Evolutionary conservation across 805 yeast genomes (phyloP).

Genomic region (Saccharomyces eubayanus): DNA sequence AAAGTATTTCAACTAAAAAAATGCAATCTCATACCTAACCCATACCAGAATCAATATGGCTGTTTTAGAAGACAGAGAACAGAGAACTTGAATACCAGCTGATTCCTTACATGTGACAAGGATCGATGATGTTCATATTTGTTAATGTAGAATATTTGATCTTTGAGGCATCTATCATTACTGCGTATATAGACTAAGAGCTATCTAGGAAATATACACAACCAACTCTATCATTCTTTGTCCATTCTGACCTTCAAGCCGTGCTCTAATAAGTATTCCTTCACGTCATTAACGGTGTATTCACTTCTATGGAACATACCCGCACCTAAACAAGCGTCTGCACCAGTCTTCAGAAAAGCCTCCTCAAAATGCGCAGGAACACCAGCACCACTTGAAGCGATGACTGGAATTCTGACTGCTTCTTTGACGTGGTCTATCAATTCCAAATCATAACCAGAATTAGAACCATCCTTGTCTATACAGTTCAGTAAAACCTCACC

Average conservation of each 20-base stretch:
- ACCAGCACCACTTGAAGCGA: slow-evolving; percentile 98
- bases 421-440: slow-evolving; percentile 67
- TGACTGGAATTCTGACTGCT: slow-evolving; percentile 81
- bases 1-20: background rate
- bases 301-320: slow-evolving; percentile 97
- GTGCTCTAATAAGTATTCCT: slow-evolving; percentile 47
- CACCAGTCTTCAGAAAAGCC: slow-evolving; percentile 70
- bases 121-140: too few species aligned
- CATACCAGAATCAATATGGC: too few species aligned
- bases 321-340: slow-evolving; percentile 98
- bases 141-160: background rate
- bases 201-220: background rate
- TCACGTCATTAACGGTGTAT: slow-evolving; percentile 79
- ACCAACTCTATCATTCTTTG: background rate
- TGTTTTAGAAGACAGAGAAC: too few species aligned
- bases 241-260: slow-evolving; percentile 75
- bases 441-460: slow-evolving; percentile 88
- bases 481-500: slow-evolving; percentile 92
- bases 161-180: background rate
- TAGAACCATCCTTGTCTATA: slow-evolving; percentile 94
- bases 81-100: background rate
- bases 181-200: background rate
- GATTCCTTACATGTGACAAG: too few species aligned
- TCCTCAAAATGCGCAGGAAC: slow-evolving; percentile 82
- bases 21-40: too few species aligned